Percentiles rank a stretch among this genome's conserved stretches.
These are phyloP conservation scores for Gloeopeniophorella convolvens DNA, from an alignment of 768 basidiomycete genomes.

Conservation along the genomic window DNA sequence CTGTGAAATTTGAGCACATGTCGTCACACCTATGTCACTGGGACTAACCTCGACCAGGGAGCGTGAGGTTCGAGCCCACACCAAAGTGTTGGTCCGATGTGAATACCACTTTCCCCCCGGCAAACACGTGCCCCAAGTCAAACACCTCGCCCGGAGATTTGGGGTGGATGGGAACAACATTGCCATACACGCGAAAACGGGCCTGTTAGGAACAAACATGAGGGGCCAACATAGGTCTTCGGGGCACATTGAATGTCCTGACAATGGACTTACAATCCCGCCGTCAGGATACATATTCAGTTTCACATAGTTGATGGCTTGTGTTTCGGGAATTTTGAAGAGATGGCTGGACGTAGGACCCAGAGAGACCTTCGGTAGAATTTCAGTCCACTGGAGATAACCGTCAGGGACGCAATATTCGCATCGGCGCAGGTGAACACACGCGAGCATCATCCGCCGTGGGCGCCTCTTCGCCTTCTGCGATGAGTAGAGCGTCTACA, in stretches of 20 bases:
- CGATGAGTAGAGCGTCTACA: conserved; percentile 50
- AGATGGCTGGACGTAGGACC: conserved; percentile 87
- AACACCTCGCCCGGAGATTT: conserved; percentile 42
- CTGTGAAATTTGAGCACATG: conserved; percentile 24
- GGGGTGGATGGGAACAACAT: conserved; percentile 62
- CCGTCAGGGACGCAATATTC: not conserved
- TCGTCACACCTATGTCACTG: not conserved
- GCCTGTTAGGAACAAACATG: conserved; percentile 51
- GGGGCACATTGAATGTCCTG: conserved; percentile 9
- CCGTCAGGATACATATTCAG: conserved; percentile 97
- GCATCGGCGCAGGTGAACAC: conserved; percentile 23
- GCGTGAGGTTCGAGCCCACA: conserved; percentile 80
- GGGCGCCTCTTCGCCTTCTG: conserved; percentile 36
- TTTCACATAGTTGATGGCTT: conserved; percentile 69
- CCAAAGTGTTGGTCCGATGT: conserved; percentile 96
- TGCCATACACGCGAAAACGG: conserved; percentile 87
- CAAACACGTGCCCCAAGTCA: conserved; percentile 87
- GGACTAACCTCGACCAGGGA: conserved; percentile 72
- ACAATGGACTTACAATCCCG: conserved; percentile 66
- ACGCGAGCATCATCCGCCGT: conserved; percentile 47
- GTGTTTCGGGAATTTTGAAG: conserved; percentile 59
- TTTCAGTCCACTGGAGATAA: conserved; percentile 60
- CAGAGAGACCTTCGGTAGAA: conserved; percentile 69
- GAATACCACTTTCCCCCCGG: conserved; percentile 77
- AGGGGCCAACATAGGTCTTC: not conserved